Evolutionary conservation across 1,139 yeast genomes (phyloP).

Genomic region (Schizosaccharomyces versatilis): DNA sequence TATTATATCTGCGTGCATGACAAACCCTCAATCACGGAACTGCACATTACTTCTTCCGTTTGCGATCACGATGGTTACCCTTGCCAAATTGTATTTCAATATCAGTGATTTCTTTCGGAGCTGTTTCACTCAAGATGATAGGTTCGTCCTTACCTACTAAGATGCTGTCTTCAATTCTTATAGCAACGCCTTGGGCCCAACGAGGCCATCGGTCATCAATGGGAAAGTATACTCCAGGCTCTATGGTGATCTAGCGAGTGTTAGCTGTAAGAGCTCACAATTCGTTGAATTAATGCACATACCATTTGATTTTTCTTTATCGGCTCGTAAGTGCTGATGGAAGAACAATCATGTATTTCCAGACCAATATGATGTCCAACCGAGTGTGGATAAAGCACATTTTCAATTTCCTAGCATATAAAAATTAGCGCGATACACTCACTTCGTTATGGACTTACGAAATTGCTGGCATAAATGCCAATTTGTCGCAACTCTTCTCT

Average conservation of each 20-base stretch:
- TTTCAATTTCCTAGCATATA: background rate
- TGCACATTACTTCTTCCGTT: no score
- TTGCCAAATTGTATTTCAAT: slow-evolving; percentile 26
- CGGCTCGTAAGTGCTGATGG: background rate
- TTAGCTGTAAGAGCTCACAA: slow-evolving; percentile 19
- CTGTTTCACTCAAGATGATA: slow-evolving; percentile 47
- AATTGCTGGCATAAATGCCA: slow-evolving; percentile 28
- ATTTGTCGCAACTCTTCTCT: slow-evolving; percentile 44
- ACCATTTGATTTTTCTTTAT: background rate
- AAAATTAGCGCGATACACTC: background rate
- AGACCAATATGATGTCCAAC: slow-evolving; percentile 89
- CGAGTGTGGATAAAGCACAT: slow-evolving; percentile 63
- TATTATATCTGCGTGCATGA: no score
- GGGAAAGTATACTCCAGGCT: slow-evolving; percentile 86
- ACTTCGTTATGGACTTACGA: background rate
- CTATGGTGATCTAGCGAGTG: slow-evolving; percentile 72
- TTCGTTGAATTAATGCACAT: slow-evolving; percentile 2
- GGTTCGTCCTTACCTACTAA: slow-evolving; percentile 52
- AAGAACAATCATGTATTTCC: slow-evolving; percentile 26
- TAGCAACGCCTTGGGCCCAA: slow-evolving; percentile 71
- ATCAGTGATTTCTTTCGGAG: slow-evolving; percentile 65
- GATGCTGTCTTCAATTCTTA: slow-evolving; percentile 78
- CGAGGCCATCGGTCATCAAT: slow-evolving; percentile 46
- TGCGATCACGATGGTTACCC: no score
- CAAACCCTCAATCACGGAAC: no score